Percentiles rank a stretch among this genome's conserved stretches.
phyloP scores from a whole-genome alignment of 2,329 filamentous ascomycete genomes.

The Hypoxylon sp. region DNA sequence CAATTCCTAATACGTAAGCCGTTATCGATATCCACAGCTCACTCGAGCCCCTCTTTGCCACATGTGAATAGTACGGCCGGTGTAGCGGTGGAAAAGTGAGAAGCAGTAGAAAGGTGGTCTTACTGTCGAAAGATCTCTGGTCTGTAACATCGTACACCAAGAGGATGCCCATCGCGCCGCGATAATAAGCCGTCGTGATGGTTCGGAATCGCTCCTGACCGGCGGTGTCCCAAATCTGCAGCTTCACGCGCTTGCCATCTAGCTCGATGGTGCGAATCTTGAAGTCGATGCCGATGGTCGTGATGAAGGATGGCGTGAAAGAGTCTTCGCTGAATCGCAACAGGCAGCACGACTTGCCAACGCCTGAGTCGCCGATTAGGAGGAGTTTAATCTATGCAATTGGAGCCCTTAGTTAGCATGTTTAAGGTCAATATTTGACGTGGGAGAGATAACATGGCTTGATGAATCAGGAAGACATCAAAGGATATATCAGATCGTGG shows the following conservation, averaged over 20 bases:
- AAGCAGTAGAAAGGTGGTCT: slow-evolving; percentile 27
- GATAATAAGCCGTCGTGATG: slow-evolving; percentile 98
- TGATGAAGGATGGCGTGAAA: slow-evolving; percentile 98
- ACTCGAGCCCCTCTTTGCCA: slow-evolving; percentile 24
- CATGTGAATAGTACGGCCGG: not conserved
- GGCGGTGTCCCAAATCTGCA: slow-evolving; percentile 99
- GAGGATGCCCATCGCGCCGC: slow-evolving; percentile 97
- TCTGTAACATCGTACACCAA: slow-evolving; percentile 99
- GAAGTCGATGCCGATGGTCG: slow-evolving; percentile 99
- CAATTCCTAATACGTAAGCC: slow-evolving; percentile 14
- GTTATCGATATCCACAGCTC: slow-evolving; percentile 20
- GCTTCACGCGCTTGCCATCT: slow-evolving; percentile 97
- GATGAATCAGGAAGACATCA: slow-evolving; percentile 43
- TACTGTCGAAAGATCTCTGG: slow-evolving; percentile 95
- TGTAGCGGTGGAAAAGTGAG: not conserved
- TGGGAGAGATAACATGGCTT: slow-evolving; percentile 23
- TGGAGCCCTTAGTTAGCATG: slow-evolving; percentile 7
- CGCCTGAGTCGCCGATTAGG: slow-evolving; percentile 95
- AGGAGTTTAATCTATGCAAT: slow-evolving; percentile 88
- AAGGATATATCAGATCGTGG: slow-evolving; percentile 19
- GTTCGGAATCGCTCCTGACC: slow-evolving; percentile 98
- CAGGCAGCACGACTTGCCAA: slow-evolving; percentile 97
- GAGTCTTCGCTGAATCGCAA: slow-evolving; percentile 97
- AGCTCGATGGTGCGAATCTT: slow-evolving; percentile 99
- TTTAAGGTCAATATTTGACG: not conserved